Percentiles rank a stretch among this genome's conserved stretches.
phyloP scores from a whole-genome alignment of 2,329 filamentous ascomycete genomes.

The Fusarium miscanthi region DNA sequence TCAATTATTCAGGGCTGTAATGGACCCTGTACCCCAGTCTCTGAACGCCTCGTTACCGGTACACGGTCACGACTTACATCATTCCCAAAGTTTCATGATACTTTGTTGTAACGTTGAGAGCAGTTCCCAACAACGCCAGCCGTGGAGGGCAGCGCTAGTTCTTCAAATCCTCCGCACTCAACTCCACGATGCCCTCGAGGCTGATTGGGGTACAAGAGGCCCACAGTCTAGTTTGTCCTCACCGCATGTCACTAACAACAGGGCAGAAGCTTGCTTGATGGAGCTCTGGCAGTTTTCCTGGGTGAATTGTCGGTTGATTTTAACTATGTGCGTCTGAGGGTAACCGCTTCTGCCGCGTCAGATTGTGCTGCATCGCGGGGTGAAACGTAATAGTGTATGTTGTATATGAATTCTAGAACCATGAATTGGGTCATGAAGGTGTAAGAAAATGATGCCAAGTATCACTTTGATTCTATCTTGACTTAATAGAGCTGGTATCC shows the following conservation, averaged over 20 bases:
- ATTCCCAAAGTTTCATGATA: slow-evolving; percentile 15
- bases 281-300: slow-evolving; percentile 37
- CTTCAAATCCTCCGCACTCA: slow-evolving; percentile 41
- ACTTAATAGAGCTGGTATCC: slow-evolving; percentile 4
- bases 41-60: neutral
- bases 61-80: slow-evolving; percentile 21
- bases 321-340: slow-evolving; percentile 5
- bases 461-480: neutral
- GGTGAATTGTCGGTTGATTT: slow-evolving; percentile 1
- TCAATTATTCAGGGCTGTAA: neutral
- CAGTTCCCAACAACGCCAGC: slow-evolving; percentile 34
- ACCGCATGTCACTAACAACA: slow-evolving; percentile 42
- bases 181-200: slow-evolving; percentile 36
- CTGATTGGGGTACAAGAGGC: slow-evolving; percentile 33
- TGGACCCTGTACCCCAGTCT: slow-evolving; percentile 2
- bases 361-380: slow-evolving; percentile 22
- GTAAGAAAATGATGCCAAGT: slow-evolving; percentile 1
- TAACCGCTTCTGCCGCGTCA: slow-evolving; percentile 15
- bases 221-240: slow-evolving; percentile 27
- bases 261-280: slow-evolving; percentile 16
- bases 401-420: slow-evolving; percentile 15
- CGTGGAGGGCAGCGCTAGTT: slow-evolving; percentile 19
- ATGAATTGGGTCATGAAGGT: slow-evolving; percentile 3
- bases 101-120: slow-evolving; percentile 34
- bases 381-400: slow-evolving; percentile 20